phyloP scores from a whole-genome alignment of 2,329 filamentous ascomycete species.

The Fusarium tanahbumbuense region DNA sequence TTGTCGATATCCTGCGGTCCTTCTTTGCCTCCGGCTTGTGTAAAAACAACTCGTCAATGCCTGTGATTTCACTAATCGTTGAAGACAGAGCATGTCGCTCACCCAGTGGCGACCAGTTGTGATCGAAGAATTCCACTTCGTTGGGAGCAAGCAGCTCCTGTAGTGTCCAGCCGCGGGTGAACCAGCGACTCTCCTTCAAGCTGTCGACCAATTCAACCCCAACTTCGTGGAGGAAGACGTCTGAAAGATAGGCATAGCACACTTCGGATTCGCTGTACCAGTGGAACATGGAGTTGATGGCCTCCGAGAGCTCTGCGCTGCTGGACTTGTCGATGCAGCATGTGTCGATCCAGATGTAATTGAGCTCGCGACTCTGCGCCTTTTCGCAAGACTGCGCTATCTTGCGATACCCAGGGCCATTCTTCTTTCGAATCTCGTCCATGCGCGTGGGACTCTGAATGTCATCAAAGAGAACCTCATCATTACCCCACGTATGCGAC shows the following conservation, averaged over 20 bases:
- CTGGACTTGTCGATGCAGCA: constrained; percentile 46
- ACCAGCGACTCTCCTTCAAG: constrained; percentile 43
- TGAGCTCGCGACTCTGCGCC: constrained; percentile 38
- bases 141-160: constrained; percentile 44
- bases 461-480: constrained; percentile 44
- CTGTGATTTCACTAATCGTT: constrained; percentile 42
- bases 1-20: constrained; percentile 30
- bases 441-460: constrained; percentile 36
- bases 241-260: constrained; percentile 43
- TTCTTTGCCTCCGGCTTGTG: constrained; percentile 33
- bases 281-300: constrained; percentile 45
- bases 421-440: constrained; percentile 33
- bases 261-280: constrained; percentile 41
- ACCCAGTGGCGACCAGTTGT: constrained; percentile 41
- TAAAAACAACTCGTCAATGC: constrained; percentile 39
- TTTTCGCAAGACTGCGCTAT: constrained; percentile 40
- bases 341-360: constrained; percentile 45
- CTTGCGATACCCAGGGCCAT: constrained; percentile 41
- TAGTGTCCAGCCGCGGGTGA: constrained; percentile 43
- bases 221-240: constrained; percentile 34
- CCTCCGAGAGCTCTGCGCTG: constrained; percentile 44
- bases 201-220: constrained; percentile 24
- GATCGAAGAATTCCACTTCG: constrained; percentile 44
- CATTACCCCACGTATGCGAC: constrained; percentile 45
- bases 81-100: constrained; percentile 32